Percentiles rank a stretch among this genome's conserved stretches.
These are phyloP conservation scores for Saccharomycopsis phalli DNA, from an alignment of 1,139 yeast species.

Conservation along the genomic window DNA sequence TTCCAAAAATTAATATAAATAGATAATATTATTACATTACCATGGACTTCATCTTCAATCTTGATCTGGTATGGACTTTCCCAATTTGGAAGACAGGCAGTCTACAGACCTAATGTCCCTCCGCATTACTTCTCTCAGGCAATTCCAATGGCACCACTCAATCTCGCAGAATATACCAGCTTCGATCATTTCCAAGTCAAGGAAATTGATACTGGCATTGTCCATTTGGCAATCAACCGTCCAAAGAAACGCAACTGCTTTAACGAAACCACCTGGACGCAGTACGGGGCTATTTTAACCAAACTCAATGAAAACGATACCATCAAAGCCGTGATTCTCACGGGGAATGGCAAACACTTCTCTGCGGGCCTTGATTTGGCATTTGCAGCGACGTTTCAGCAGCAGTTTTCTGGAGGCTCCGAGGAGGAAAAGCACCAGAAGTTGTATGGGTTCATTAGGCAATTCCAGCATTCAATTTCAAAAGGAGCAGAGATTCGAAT, in stretches of 20 bases:
- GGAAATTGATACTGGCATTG: slow-evolving; percentile 40
- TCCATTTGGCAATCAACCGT: slow-evolving; percentile 56
- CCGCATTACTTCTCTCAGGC: not conserved
- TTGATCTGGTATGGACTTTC: not conserved
- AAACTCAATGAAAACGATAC: slow-evolving; percentile 37
- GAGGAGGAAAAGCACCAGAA: not conserved
- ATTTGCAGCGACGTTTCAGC: slow-evolving; percentile 26
- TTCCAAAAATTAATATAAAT: not conserved
- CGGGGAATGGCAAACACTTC: slow-evolving; percentile 49
- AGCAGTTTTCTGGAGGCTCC: slow-evolving; percentile 3
- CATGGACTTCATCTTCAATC: not conserved
- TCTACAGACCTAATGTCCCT: not conserved
- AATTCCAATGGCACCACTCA: not conserved
- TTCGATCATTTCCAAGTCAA: slow-evolving; percentile 33
- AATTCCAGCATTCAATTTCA: slow-evolving; percentile 50
- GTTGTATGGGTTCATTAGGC: slow-evolving; percentile 28
- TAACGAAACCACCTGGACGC: slow-evolving; percentile 44
- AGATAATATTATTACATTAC: not conserved
- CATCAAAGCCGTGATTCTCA: slow-evolving; percentile 48
- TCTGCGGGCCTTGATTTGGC: slow-evolving; percentile 61
- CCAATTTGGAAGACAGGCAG: not conserved
- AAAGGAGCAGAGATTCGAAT: slow-evolving; percentile 35
- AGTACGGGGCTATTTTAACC: slow-evolving; percentile 43
- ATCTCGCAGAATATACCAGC: not conserved
- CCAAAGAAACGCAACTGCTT: slow-evolving; percentile 57